Conservation (phyloP, 139 green algal species). For the Auxenochlorella pyrenoidosa region DNA sequence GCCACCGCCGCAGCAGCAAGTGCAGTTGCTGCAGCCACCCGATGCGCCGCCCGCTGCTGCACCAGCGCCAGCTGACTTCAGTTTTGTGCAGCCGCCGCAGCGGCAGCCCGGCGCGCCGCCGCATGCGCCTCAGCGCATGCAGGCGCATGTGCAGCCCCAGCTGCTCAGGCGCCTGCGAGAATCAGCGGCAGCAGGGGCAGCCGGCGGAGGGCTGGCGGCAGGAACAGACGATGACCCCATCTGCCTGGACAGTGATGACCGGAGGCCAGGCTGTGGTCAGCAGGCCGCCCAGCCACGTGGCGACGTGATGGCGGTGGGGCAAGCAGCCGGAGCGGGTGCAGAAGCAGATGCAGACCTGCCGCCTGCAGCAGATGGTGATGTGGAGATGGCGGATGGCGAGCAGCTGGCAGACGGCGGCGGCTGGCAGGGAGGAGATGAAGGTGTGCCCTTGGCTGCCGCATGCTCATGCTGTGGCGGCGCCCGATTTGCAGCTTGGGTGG, state of each 20-base stretch:
- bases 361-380: not conserved
- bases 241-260: conserved; percentile 8
- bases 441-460: not conserved
- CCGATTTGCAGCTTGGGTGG: not conserved
- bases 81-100: not conserved
- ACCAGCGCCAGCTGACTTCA: not conserved
- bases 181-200: conserved; percentile 1
- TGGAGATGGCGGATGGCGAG: conserved; percentile 18
- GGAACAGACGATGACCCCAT: conserved; percentile 26
- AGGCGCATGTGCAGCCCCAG: not conserved
- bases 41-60: not conserved
- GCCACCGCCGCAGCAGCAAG: conserved; percentile 7
- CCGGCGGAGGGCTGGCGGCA: conserved; percentile 1
- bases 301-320: not conserved
- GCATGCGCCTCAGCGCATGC: not conserved
- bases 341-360: too few species aligned
- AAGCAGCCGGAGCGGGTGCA: too few species aligned
- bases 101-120: not conserved
- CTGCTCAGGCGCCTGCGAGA: not conserved
- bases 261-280: not conserved
- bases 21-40: conserved; percentile 21
- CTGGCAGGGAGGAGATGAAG: not conserved
- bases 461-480: not conserved
- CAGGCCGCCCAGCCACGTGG: not conserved
- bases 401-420: not conserved